Conservation (phyloP, 1,284 basidiomycete genomes). For the Microbotryomycetes sp. region DNA sequence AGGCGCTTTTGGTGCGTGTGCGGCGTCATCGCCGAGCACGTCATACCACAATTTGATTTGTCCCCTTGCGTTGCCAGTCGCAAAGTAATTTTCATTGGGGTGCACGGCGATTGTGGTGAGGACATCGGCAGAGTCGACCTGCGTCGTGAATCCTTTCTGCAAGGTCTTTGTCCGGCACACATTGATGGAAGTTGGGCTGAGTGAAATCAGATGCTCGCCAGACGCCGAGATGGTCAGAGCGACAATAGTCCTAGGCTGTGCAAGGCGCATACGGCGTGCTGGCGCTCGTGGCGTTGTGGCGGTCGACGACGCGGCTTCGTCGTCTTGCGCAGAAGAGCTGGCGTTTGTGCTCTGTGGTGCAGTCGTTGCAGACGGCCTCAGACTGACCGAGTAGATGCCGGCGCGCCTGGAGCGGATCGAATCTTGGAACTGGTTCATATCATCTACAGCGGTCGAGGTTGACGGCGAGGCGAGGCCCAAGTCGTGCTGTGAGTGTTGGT, state of each 20-base stretch:
- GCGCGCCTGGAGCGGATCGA: constrained; percentile 24
- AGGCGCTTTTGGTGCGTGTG: background rate
- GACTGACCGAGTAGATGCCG: constrained; percentile 11
- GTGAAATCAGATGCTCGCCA: constrained; percentile 38
- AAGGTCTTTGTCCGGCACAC: constrained; percentile 17
- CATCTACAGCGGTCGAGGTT: background rate
- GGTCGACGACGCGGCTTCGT: constrained; percentile 49
- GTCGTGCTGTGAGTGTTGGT: constrained; percentile 15
- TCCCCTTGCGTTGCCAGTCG: constrained; percentile 82
- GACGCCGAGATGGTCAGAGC: constrained; percentile 66
- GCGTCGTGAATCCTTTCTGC: constrained; percentile 16
- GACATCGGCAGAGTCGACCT: constrained; percentile 52
- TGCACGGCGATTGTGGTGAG: constrained; percentile 84
- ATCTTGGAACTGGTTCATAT: constrained; percentile 25
- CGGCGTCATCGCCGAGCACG: constrained; percentile 51
- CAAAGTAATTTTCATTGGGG: constrained; percentile 85
- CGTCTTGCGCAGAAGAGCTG: constrained; percentile 43
- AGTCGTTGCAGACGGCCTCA: background rate
- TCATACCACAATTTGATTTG: constrained; percentile 89
- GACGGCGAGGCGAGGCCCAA: background rate
- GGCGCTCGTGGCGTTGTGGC: constrained; percentile 58
- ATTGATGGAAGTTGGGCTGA: constrained; percentile 21
- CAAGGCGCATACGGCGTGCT: constrained; percentile 5
- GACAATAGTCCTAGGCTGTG: background rate
- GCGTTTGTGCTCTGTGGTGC: background rate